Base-by-base conservation (phyloP, 768 basidiomycete species). In the Ephemerocybe angulata region DNA sequence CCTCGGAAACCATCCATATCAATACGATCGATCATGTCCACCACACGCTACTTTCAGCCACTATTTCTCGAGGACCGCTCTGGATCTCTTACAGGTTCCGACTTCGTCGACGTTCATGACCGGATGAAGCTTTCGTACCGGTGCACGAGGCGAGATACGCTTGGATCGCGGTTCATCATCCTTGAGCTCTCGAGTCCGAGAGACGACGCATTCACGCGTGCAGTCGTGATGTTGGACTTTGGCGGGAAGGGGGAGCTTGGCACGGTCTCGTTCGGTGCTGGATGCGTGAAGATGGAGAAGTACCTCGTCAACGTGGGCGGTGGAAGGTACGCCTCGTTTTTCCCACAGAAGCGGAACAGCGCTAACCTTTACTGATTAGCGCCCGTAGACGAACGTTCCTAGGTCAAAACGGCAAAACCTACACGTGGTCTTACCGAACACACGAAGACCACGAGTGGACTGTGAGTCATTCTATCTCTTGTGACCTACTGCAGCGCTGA, bases 41-140 rank as follows among this genome's bases (percentile, higher is more conserved):
- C n/a, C 3, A 56, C 55, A 22, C 52, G 55, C 53, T 83, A 80
- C 56, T 81, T 80, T 53, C 70, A 86, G 61, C 81, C 84, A 35
- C 80, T 72, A 67, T 78, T 87, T 60, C 80, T 89, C 54, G 83
- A 86, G 63, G 86, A 88, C 70, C 79, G 71, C 53, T 79, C 78
- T 5, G 85, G 85, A 3, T 67, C 62, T 31, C 67, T 84, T 33
- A 69, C 71, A 12, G 82, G 78, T 31, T 79, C 84, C 3, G 78
- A 83, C 19, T 88, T 84, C 62, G 63, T 77, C 47, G 87, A 88
- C 67, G 72, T 86, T 58, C 73, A 87, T 65, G 82, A 81, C 46
- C 83, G 86, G 19, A 74, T 85, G 63, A 71, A 70, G 28, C 69
- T 85, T 57, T 66, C 63, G 49, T 70, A 83, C 53, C 75, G 77